Evolutionary conservation across 2,329 filamentous ascomycete species (phyloP).

Genomic region (Colletotrichum tropicale): DNA sequence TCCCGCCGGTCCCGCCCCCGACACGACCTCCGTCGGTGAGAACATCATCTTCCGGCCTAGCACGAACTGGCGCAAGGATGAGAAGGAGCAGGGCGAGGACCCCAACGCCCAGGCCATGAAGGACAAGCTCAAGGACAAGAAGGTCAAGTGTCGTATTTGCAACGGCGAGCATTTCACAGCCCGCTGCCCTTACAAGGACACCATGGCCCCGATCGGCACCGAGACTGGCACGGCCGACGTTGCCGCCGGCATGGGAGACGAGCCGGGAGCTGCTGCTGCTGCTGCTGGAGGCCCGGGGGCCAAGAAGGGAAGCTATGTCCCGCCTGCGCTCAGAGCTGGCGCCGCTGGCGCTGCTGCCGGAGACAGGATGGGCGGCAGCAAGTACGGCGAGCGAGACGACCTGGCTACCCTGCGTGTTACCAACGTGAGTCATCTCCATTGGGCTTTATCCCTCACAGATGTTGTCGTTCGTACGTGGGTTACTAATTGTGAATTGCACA

Average conservation of each 20-base stretch:
- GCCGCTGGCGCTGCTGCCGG: conserved; percentile 62
- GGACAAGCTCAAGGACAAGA: conserved; percentile 94
- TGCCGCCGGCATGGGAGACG: conserved; percentile 60
- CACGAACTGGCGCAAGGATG: conserved; percentile 91
- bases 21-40: conserved; percentile 93
- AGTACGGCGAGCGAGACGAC: conserved; percentile 93
- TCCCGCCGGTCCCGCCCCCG: conserved; percentile 77
- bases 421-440: conserved; percentile 71
- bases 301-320: conserved; percentile 88
- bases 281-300: conserved; percentile 67
- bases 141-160: conserved; percentile 99
- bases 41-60: conserved; percentile 97
- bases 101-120: conserved; percentile 76
- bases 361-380: conserved; percentile 83
- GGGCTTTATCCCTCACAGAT: not conserved
- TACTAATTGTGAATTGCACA: conserved; percentile 36
- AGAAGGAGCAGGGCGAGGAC: conserved; percentile 79
- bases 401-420: conserved; percentile 95
- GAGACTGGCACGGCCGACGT: conserved; percentile 60
- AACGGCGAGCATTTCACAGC: conserved; percentile 99
- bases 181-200: conserved; percentile 99
- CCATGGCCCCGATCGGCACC: conserved; percentile 83
- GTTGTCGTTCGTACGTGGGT: not conserved
- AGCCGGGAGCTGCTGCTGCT: conserved; percentile 46
- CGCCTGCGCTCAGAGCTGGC: conserved; percentile 85